Percentiles rank a stretch among this genome's conserved stretches.
Conservation (phyloP, 2,329 filamentous ascomycete species). For the Rutstroemia sp. region DNA sequence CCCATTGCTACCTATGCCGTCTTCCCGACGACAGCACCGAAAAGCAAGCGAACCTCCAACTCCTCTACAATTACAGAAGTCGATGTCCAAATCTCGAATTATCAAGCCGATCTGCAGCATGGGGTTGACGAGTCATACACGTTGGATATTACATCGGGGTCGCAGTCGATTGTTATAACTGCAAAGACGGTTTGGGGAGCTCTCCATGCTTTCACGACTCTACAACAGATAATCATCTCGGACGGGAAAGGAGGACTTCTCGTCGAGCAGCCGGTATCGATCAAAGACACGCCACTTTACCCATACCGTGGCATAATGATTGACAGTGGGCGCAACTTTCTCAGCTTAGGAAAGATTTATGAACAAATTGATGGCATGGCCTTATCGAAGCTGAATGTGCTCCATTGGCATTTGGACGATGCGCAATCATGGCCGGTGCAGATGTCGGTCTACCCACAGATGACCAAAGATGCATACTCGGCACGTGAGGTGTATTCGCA, state of each 20-base stretch:
- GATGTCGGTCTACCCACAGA: conserved; percentile 62
- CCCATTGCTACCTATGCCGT: conserved; percentile 42
- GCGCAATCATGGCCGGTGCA: conserved; percentile 79
- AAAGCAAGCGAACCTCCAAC: conserved; percentile 23
- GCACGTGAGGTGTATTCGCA: conserved; percentile 58
- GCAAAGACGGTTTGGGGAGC: conserved; percentile 61
- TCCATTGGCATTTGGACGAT: conserved; percentile 75
- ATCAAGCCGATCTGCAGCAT: conserved; percentile 42
- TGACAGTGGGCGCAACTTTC: conserved; percentile 67
- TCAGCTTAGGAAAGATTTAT: conserved; percentile 59
- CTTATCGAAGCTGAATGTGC: conserved; percentile 73
- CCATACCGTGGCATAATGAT: conserved; percentile 70
- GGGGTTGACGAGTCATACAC: conserved; percentile 69
- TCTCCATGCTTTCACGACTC: conserved; percentile 63
- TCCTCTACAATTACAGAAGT: conserved; percentile 33
- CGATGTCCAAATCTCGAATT: conserved; percentile 38
- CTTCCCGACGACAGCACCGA: conserved; percentile 38
- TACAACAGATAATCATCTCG: conserved; percentile 70
- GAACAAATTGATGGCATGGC: conserved; percentile 68
- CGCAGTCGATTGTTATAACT: conserved; percentile 40
- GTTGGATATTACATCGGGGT: conserved; percentile 46
- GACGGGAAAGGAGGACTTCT: conserved; percentile 45
- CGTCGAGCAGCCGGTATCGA: conserved; percentile 65
- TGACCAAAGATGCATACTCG: conserved; percentile 69
- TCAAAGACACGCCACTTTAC: conserved; percentile 65